These are phyloP conservation scores for Ettlia oleoabundans DNA, from an alignment of 139 green algal genomes.

Conservation along the genomic window DNA sequence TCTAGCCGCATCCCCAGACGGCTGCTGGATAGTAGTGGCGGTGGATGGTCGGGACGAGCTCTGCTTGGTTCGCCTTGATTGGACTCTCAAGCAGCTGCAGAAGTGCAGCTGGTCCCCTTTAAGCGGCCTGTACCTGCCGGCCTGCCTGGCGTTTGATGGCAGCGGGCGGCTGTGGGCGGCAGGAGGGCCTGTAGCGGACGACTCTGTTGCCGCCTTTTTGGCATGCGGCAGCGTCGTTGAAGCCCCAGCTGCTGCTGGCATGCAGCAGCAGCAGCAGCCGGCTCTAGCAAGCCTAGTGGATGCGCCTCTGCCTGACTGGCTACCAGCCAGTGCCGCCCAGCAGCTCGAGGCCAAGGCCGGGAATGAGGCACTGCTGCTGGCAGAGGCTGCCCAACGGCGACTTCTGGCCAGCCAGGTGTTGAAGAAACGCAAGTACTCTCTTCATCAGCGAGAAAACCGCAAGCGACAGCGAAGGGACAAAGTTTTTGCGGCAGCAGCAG, in stretches of 20 bases:
- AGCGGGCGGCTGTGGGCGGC: constrained; percentile 56
- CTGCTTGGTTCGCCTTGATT: constrained; percentile 41
- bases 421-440: constrained; percentile 22
- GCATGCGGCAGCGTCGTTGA: not conserved
- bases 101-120: constrained; percentile 27
- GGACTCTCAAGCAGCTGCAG: not conserved
- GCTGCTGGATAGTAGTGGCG: constrained; percentile 41
- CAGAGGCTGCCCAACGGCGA: not conserved
- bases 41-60: constrained; percentile 59
- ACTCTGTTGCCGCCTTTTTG: constrained; percentile 25
- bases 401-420: constrained; percentile 26
- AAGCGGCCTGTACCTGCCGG: constrained; percentile 53
- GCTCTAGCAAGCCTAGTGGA: not conserved
- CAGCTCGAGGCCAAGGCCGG: constrained; percentile 14
- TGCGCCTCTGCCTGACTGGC: not conserved
- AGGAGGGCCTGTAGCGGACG: constrained; percentile 41
- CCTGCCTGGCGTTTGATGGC: constrained; percentile 56
- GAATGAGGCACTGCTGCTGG: not conserved
- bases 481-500: not conserved
- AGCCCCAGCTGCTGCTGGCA: not conserved
- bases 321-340: not conserved
- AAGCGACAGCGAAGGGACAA: constrained; percentile 19
- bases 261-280: not conserved
- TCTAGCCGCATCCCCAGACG: not conserved
- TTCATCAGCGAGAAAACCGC: not conserved